Percentiles rank a stretch among this genome's conserved stretches.
Evolutionary conservation across 225 moss, liverwort and hornwort species (phyloP).

Genomic region (Ulota crispa): DNA sequence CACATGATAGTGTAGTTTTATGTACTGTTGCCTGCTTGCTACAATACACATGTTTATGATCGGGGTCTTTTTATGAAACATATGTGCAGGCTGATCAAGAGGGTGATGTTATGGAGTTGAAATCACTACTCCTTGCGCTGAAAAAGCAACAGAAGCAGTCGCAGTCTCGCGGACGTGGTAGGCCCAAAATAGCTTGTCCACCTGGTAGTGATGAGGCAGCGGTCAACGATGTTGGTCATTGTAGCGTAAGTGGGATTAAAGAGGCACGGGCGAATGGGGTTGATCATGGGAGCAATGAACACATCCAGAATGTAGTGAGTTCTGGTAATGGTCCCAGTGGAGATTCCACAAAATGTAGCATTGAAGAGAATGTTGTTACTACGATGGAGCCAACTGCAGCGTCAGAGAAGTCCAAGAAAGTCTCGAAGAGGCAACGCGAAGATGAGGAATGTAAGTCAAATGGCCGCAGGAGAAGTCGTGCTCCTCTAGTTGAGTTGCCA

Average conservation of each 20-base stretch:
- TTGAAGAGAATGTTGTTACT: conserved; percentile 9
- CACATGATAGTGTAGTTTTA: too few species aligned
- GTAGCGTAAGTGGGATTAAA: conserved; percentile 12
- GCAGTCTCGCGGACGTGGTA: conserved; percentile 41
- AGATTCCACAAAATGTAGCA: neutral
- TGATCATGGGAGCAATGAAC: conserved; percentile 20
- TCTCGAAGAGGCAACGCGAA: conserved; percentile 31
- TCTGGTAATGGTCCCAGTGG: conserved; percentile 12
- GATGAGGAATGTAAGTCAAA: conserved; percentile 33
- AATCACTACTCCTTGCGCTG: conserved; percentile 25
- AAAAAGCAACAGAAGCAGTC: conserved; percentile 50
- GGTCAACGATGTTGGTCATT: conserved; percentile 18
- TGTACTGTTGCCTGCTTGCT: too few species aligned
- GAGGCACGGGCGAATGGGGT: neutral
- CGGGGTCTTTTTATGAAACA: neutral
- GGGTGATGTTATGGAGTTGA: conserved; percentile 46
- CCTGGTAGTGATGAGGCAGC: conserved; percentile 28
- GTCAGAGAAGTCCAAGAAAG: conserved; percentile 27
- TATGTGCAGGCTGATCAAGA: conserved; percentile 54
- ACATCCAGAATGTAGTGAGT: conserved; percentile 28
- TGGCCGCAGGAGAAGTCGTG: conserved; percentile 38
- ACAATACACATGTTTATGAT: neutral
- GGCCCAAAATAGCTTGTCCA: conserved; percentile 10
- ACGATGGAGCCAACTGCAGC: conserved; percentile 9
- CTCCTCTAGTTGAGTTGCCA: conserved; percentile 46